Percentiles rank a stretch among this genome's conserved stretches.
phyloP scores from a whole-genome alignment of 2,329 filamentous ascomycete genomes.

The Neofusicoccum kwambonambiense region DNA sequence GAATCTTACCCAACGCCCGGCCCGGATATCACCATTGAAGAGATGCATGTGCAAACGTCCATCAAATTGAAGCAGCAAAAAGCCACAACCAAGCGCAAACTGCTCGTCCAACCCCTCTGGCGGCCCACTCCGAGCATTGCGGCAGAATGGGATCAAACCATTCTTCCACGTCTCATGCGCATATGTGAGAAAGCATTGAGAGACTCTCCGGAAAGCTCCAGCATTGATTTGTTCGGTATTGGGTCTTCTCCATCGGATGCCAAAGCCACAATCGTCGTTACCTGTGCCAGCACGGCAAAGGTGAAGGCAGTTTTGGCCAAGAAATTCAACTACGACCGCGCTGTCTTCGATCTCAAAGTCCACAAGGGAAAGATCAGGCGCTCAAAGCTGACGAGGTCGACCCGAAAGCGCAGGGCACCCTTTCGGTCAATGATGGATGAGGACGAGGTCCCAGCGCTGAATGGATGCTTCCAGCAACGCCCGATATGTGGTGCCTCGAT shows the following conservation, averaged over 20 bases:
- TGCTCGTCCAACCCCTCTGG: slow-evolving; percentile 40
- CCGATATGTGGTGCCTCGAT: slow-evolving; percentile 89
- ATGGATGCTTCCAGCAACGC: slow-evolving; percentile 73
- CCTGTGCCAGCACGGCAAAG: slow-evolving; percentile 72
- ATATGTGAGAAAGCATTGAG: slow-evolving; percentile 69
- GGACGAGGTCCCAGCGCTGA: slow-evolving; percentile 50
- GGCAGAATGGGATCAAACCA: slow-evolving; percentile 67
- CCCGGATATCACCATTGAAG: not conserved
- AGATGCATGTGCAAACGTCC: slow-evolving; percentile 5
- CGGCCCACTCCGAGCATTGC: slow-evolving; percentile 62
- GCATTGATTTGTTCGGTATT: slow-evolving; percentile 73
- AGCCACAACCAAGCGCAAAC: slow-evolving; percentile 26
- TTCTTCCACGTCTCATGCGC: slow-evolving; percentile 72
- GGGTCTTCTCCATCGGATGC: slow-evolving; percentile 66
- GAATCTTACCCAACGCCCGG: not conserved
- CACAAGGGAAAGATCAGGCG: slow-evolving; percentile 67
- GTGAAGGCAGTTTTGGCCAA: slow-evolving; percentile 70
- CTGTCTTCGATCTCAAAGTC: slow-evolving; percentile 66
- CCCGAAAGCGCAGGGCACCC: slow-evolving; percentile 30
- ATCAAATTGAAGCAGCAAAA: slow-evolving; percentile 12
- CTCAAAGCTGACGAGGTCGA: slow-evolving; percentile 50
- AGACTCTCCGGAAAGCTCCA: slow-evolving; percentile 72
- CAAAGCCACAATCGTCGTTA: slow-evolving; percentile 71
- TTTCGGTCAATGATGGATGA: slow-evolving; percentile 43
- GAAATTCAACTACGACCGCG: slow-evolving; percentile 66